Conservation (phyloP, 208 protist species). For the Wallacemonas sp. region DNA sequence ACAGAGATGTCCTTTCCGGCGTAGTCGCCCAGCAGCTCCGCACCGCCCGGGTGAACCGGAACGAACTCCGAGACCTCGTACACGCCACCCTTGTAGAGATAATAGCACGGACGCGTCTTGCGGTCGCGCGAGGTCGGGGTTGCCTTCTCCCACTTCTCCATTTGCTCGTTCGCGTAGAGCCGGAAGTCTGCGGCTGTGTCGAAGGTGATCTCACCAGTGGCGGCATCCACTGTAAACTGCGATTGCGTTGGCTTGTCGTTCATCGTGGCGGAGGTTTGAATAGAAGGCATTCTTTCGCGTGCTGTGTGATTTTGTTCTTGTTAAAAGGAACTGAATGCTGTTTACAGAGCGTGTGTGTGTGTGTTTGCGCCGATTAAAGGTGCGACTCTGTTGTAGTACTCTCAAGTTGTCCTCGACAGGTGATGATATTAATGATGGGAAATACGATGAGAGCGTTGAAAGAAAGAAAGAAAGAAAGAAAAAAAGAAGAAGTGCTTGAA, state of each 20-base stretch:
- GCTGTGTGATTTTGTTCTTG: background rate
- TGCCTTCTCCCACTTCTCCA: slow-evolving; percentile 14
- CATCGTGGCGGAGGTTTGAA: background rate
- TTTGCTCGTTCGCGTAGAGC: slow-evolving; percentile 22
- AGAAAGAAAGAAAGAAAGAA: background rate
- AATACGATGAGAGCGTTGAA: no score
- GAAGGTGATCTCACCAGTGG: slow-evolving; percentile 31
- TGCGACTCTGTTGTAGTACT: no score
- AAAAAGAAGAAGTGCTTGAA: no score
- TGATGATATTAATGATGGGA: slow-evolving; percentile 1
- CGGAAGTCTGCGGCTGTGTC: slow-evolving; percentile 28
- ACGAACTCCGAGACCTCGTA: slow-evolving; percentile 86
- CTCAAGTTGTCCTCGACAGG: slow-evolving; percentile 9
- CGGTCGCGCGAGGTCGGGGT: slow-evolving; percentile 1
- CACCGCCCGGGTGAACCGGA: slow-evolving; percentile 72
- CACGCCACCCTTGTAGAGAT: slow-evolving; percentile 56
- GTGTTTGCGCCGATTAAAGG: no score
- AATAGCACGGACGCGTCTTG: slow-evolving; percentile 25
- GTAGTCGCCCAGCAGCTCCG: slow-evolving; percentile 44
- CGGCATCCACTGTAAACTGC: slow-evolving; percentile 20
- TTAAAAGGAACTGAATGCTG: background rate
- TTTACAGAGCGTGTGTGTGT: background rate
- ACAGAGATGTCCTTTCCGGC: slow-evolving; percentile 42
- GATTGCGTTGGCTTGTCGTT: slow-evolving; percentile 4
- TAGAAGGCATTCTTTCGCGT: slow-evolving; percentile 5